Conservation (phyloP, 2,329 filamentous ascomycete genomes). For the Colletotrichum shisoi region DNA sequence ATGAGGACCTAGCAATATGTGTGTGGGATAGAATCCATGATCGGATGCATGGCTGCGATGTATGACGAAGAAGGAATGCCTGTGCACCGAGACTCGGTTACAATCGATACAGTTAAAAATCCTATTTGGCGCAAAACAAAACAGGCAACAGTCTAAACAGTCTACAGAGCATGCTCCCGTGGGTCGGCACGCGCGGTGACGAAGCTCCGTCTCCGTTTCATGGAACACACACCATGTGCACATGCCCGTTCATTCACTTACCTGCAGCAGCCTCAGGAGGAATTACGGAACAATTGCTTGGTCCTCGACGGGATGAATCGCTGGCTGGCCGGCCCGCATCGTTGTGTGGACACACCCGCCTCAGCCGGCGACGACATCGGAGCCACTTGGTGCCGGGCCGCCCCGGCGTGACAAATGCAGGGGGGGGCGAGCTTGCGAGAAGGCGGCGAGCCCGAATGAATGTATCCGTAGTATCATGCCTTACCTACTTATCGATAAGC, state of each 20-base stretch:
- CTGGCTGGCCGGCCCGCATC: conserved; percentile 13
- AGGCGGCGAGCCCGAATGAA: neutral
- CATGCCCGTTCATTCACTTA: neutral
- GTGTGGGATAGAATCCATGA: neutral
- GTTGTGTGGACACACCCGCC: conserved; percentile 5
- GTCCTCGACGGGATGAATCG: conserved; percentile 1
- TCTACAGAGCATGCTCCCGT: neutral
- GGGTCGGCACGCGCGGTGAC: neutral
- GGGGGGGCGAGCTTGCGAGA: conserved; percentile 4
- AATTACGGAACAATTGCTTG: neutral
- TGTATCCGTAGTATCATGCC: neutral
- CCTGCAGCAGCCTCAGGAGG: neutral
- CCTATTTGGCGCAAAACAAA: conserved; percentile 1
- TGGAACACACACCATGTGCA: neutral
- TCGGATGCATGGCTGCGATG: neutral
- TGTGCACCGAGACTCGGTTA: neutral
- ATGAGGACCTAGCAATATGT: neutral
- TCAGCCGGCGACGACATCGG: conserved; percentile 27
- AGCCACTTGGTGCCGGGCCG: conserved; percentile 26
- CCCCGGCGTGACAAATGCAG: conserved; percentile 35
- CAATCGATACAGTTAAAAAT: neutral
- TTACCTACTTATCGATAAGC: conserved; percentile 26
- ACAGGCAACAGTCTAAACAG: too few relatives aligned
- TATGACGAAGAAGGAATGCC: neutral
- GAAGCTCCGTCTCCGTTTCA: neutral